Percentiles rank a stretch among this genome's conserved stretches.
Conservation (phyloP, 176 grass and related monocot genomes). For the Carex cristatella region DNA sequence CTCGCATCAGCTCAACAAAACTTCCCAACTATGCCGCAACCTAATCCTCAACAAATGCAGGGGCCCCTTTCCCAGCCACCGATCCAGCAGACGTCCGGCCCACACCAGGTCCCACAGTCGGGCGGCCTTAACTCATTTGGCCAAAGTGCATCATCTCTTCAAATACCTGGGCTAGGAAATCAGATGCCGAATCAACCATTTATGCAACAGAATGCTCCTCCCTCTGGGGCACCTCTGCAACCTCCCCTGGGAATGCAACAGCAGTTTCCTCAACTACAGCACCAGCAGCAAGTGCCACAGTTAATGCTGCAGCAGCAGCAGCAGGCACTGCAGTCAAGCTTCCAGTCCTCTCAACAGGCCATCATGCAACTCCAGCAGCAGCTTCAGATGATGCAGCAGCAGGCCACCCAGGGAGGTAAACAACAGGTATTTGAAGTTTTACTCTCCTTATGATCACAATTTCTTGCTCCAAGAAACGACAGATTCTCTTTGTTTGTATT, state of each 20-base stretch:
- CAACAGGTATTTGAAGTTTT: constrained; percentile 50
- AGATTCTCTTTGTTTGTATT: not conserved
- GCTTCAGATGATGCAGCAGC: constrained; percentile 84
- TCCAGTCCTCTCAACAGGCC: constrained; percentile 95
- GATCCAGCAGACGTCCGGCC: constrained; percentile 32
- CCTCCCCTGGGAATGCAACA: constrained; percentile 50
- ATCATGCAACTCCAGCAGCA: constrained; percentile 97
- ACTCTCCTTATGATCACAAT: not conserved
- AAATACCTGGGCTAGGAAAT: constrained; percentile 42
- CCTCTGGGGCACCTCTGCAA: constrained; percentile 39
- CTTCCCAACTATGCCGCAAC: constrained; percentile 45
- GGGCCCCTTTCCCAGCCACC: constrained; percentile 13
- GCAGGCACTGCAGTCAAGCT: constrained; percentile 87
- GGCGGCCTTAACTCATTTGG: constrained; percentile 54
- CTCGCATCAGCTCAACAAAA: constrained; percentile 38
- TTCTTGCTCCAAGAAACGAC: not conserved
- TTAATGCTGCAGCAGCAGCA: constrained; percentile 90
- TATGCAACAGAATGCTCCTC: constrained; percentile 56
- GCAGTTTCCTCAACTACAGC: constrained; percentile 52
- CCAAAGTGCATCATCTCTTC: constrained; percentile 50
- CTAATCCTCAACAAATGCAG: constrained; percentile 49
- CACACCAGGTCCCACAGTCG: constrained; percentile 58
- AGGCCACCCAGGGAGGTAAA: constrained; percentile 47
- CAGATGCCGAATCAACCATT: constrained; percentile 50
- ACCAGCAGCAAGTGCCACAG: constrained; percentile 84